Evolutionary conservation across 2,329 filamentous ascomycete genomes (phyloP), one percentile per base, ranked within the genome.

Genomic region (Volutella citrinella): DNA sequence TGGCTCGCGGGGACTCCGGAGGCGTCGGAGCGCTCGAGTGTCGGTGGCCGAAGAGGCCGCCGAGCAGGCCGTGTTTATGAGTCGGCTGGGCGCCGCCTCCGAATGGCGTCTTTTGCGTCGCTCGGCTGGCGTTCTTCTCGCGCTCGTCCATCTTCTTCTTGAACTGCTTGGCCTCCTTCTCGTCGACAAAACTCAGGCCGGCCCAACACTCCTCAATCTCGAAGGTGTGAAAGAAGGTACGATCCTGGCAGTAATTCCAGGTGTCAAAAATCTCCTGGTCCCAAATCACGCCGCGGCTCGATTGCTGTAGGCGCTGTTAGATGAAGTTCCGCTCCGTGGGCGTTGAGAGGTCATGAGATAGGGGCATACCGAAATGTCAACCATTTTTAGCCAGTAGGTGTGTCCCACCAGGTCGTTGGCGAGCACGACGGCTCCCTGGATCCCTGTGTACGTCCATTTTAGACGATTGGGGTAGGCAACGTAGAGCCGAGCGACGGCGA

Each of bases 181-280:
- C 93, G 61, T 97, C 93, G 42, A 84, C 82, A 55, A 98, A 98
- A 16, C 88, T 95, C 40, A 98, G 68, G 1, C 83, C 93, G 6
- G 89, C 93, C 41, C 94, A 69, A 55, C 89, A 97, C 45, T 94
- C 82, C 64, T 97, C 90, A 36, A 95, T 76, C 67, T 98, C 93
- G 59, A 98, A 98, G 6, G 87, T 89, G 65, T 97, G 90, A 66
- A 98, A 98, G 67, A 96, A 98, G 40, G 87, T 91, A 42, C 93
- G 83, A 61, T 98, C 93, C 58, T 96, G 91, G 65, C 96, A 95
- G 71, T 97, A 98, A 45, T 75, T 73, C 74, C 95, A 97, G 31
- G 81, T 82, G 51, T 98, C 91, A 67, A 95, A 98, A 53, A 98
- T 88, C 65, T 98, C 93, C 67, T 97, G 91, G 56, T 95, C 90